A percentile compares a stretch with the other conserved stretches of the same genome.
Evolutionary conservation across 2,329 filamentous ascomycete species (phyloP).

Genomic region (Aspergillus sp.): DNA sequence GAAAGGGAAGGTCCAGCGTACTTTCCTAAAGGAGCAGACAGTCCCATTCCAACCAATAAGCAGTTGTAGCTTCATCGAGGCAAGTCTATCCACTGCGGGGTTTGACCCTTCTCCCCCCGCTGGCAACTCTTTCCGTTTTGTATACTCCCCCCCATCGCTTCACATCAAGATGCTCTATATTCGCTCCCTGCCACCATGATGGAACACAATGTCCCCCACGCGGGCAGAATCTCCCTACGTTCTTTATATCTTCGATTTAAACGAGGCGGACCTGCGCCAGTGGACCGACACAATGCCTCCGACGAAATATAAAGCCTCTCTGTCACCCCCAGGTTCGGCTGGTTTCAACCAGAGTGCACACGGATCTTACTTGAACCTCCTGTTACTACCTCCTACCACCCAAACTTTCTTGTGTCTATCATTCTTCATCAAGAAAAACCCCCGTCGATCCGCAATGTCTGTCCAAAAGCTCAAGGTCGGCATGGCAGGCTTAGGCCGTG

Average conservation of each 20-base stretch:
- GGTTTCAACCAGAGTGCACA: neutral
- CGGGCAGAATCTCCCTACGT: neutral
- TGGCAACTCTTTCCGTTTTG: constrained; percentile 5
- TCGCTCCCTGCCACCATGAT: too few species aligned
- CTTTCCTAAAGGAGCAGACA: too few species aligned
- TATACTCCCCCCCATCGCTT: neutral
- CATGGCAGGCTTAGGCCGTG: constrained; percentile 49
- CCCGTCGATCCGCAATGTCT: constrained; percentile 14
- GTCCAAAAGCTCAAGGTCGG: constrained; percentile 42
- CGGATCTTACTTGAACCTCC: neutral
- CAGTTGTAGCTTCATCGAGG: too few species aligned
- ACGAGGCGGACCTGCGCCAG: too few species aligned
- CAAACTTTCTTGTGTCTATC: neutral
- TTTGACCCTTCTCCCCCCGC: too few species aligned
- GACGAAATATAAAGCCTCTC: neutral
- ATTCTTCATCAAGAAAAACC: neutral
- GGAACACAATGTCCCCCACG: too few species aligned
- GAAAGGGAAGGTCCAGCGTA: too few species aligned
- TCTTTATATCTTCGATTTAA: too few species aligned
- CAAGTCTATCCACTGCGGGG: constrained; percentile 5
- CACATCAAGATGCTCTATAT: neutral
- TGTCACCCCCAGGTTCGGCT: neutral
- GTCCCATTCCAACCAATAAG: neutral
- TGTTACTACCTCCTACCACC: neutral
- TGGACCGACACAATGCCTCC: neutral